Evolutionary conservation across 2,329 filamentous ascomycete species (phyloP).

Genomic region (Ceratocystis smalleyi): DNA sequence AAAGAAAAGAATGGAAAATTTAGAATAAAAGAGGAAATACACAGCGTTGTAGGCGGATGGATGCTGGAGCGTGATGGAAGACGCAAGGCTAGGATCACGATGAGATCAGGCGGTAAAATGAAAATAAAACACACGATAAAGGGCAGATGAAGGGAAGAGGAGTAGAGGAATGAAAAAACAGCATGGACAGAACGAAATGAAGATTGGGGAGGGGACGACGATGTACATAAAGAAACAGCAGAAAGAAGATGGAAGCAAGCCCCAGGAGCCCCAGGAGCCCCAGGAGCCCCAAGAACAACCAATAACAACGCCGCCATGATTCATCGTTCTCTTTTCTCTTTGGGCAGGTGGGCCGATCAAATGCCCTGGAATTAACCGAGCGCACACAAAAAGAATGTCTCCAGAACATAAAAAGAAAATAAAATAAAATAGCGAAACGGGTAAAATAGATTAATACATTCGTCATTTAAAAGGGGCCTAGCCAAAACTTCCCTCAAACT

Average conservation of each 20-base stretch:
- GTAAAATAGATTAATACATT: not conserved
- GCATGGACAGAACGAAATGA: no score
- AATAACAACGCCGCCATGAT: not conserved
- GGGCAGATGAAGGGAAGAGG: not conserved
- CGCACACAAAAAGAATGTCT: not conserved
- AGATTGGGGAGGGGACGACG: no score
- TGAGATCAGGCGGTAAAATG: slow-evolving; percentile 3
- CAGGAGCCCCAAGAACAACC: not conserved
- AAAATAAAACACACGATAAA: not conserved
- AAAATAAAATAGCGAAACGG: not conserved
- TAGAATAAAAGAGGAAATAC: not conserved
- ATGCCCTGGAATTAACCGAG: not conserved
- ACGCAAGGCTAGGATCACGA: not conserved
- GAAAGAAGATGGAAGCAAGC: no score
- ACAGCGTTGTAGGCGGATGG: no score
- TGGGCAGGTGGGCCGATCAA: slow-evolving; percentile 1
- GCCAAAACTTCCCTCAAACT: not conserved
- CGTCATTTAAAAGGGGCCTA: not conserved
- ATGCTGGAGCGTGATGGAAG: no score
- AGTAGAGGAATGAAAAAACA: no score
- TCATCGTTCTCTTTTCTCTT: not conserved
- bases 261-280: not conserved
- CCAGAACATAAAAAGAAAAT: not conserved
- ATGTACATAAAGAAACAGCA: no score
- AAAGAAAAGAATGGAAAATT: slow-evolving; percentile 9